Percentiles rank a stretch among this genome's conserved stretches.
These are phyloP conservation scores for Gastrolobium villosum DNA, from an alignment of 306 rosid species.

Conservation along the genomic window DNA sequence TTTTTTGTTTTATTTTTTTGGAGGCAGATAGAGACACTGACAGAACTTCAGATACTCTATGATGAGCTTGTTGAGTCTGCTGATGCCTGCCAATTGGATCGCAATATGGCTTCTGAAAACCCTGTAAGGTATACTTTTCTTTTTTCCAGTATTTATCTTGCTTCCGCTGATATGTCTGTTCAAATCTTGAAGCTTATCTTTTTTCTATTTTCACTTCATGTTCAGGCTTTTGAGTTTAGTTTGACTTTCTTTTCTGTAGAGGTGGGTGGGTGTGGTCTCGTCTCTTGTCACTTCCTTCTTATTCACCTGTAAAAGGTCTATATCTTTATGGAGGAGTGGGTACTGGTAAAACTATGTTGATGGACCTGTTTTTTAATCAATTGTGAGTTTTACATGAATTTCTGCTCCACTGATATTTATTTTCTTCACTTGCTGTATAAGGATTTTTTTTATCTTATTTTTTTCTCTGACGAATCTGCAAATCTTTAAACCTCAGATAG, in stretches of 20 bases:
- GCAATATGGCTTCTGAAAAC: constrained; percentile 65
- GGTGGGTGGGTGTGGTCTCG: constrained; percentile 98
- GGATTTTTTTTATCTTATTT: no score
- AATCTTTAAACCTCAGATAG: no score
- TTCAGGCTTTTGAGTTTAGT: constrained; percentile 27
- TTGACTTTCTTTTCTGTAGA: constrained; percentile 55
- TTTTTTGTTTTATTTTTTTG: constrained; percentile 19
- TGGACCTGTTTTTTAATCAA: constrained; percentile 94
- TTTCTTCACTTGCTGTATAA: constrained; percentile 27
- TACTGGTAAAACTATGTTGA: constrained; percentile 98
- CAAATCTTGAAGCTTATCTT: constrained; percentile 40
- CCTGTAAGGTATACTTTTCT: constrained; percentile 69
- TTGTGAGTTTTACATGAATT: constrained; percentile 70
- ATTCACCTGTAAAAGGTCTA: constrained; percentile 87
- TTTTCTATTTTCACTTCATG: neutral
- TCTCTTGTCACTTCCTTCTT: constrained; percentile 78
- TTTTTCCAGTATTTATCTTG: constrained; percentile 22
- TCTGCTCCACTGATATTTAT: constrained; percentile 6
- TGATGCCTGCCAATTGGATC: constrained; percentile 78
- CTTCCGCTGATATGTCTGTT: constrained; percentile 36
- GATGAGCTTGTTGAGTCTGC: constrained; percentile 85
- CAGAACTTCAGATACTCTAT: constrained; percentile 91
- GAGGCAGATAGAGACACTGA: constrained; percentile 76
- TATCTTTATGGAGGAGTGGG: constrained; percentile 99
- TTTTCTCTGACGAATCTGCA: no score